A percentile compares a stretch with the other conserved stretches of the same genome.
These are phyloP conservation scores for Gossypium raimondii DNA, from an alignment of 345 rosid species.

Conservation along the genomic window DNA sequence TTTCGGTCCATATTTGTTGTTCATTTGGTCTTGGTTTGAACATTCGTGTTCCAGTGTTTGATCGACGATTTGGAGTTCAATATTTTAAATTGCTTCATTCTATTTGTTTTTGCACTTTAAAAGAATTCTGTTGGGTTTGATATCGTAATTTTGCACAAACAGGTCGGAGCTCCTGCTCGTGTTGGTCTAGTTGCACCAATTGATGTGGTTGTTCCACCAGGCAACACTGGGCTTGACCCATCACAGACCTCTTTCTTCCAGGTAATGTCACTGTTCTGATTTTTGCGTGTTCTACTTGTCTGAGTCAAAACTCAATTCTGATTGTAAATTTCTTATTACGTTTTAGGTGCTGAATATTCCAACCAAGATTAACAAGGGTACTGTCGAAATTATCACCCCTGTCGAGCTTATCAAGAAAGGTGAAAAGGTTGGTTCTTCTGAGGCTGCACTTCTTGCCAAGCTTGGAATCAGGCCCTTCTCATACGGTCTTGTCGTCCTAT, in stretches of 20 bases:
- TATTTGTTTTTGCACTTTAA: background rate
- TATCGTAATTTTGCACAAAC: background rate
- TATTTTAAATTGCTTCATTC: background rate
- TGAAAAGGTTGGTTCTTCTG: slow-evolving; percentile 93
- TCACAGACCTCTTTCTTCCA: slow-evolving; percentile 98
- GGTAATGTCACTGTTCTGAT: slow-evolving; percentile 27
- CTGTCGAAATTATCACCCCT: slow-evolving; percentile 89
- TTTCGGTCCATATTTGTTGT: background rate
- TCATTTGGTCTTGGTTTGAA: background rate
- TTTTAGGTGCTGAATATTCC: slow-evolving; percentile 83
- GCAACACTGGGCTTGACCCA: slow-evolving; percentile 95
- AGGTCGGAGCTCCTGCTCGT: slow-evolving; percentile 99
- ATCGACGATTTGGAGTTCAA: background rate
- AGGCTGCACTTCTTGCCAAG: slow-evolving; percentile 86
- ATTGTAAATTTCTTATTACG: background rate
- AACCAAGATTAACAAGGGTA: slow-evolving; percentile 98
- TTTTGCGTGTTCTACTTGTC: background rate
- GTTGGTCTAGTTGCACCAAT: slow-evolving; percentile 92
- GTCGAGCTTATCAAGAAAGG: slow-evolving; percentile 96
- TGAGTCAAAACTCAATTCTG: background rate
- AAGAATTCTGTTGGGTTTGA: background rate
- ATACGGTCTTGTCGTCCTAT: slow-evolving; percentile 68
- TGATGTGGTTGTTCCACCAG: slow-evolving; percentile 95
- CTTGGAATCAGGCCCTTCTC: slow-evolving; percentile 94
- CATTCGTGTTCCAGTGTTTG: background rate